Evolutionary conservation across 495 filamentous ascomycete species (phyloP), one percentile per base, ranked within the genome.

Genomic region (Hyaloscypha hepaticicola): DNA sequence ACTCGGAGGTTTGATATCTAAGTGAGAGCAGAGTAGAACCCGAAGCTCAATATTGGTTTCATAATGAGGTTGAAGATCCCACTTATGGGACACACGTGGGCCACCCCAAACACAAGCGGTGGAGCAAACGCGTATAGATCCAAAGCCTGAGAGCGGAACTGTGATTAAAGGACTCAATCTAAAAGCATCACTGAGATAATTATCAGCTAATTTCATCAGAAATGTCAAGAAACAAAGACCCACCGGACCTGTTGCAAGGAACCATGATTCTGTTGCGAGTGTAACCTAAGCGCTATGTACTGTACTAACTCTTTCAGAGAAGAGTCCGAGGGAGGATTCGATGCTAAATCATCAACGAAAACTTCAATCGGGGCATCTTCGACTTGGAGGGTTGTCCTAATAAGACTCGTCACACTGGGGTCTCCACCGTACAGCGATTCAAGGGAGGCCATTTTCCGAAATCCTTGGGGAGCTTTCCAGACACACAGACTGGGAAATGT

Each of bases 141-240:
- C 48, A 50, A 16, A 50, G 48, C 48, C 48, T 50, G 48, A 50
- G 48, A 50, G 48, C 48, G 48, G 48, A 50, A 50, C 48, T 50
- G 48, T 50, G 48, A 50, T 50, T 50, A 50, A 50, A 50, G 48
- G 48, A 50, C 48, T 50, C 48, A 50, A 50, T 50, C 48, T 50
- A 16, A 50, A 50, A 50, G 48, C 48, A 50, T 50, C 48, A 5
- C 48, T 50, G 22, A 50, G 22, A 19, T 50, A 50, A 50, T 50
- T 50, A 50, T 50, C 48, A 50, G 48, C 48, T 50, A 50, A 50
- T 50, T 50, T 5, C 19, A 50, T 50, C 48, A 50, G 48, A 50
- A 50, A 50, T 16, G 5, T 50, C 14, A 50, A 50, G 48, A 50
- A 50, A 50, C 48, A 50, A 50, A 50, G 48, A 50, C 48, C 19